phyloP scores from a whole-genome alignment of 805 yeast genomes.

The Cyberlindnera mrakii region DNA sequence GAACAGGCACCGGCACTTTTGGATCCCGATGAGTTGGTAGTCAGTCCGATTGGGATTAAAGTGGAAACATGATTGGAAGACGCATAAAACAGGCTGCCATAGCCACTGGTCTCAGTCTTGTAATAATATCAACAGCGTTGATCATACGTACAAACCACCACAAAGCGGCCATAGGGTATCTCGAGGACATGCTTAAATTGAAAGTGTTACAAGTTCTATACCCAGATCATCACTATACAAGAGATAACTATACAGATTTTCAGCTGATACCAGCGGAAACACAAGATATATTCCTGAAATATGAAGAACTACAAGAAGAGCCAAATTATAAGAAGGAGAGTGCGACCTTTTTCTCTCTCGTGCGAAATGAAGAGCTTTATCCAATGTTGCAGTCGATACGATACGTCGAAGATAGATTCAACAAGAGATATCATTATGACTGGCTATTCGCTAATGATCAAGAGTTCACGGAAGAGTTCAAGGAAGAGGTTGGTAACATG shows the following conservation, averaged over 20 bases:
- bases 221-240: slow-evolving; percentile 20
- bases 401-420: slow-evolving; percentile 62
- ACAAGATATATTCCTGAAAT: slow-evolving; percentile 5
- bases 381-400: slow-evolving; percentile 52
- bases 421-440: slow-evolving; percentile 54
- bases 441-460: slow-evolving; percentile 74
- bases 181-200: slow-evolving; percentile 14
- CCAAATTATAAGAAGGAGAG: slow-evolving; percentile 36
- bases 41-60: no score
- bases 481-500: slow-evolving; percentile 34
- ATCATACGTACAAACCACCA: slow-evolving; percentile 19
- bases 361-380: slow-evolving; percentile 60
- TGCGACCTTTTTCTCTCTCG: slow-evolving; percentile 66
- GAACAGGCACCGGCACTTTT: no score
- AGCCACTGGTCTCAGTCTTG: no score
- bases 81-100: no score
- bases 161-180: slow-evolving; percentile 13
- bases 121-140: slow-evolving; percentile 1
- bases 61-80: no score
- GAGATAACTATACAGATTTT: slow-evolving; percentile 15
- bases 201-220: slow-evolving; percentile 19
- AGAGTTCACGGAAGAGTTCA: slow-evolving; percentile 52
- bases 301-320: slow-evolving; percentile 8
- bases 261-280: slow-evolving; percentile 10
- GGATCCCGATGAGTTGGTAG: no score